Evolutionary conservation across 768 basidiomycete species (phyloP).

Genomic region (Tricholomella constricta): DNA sequence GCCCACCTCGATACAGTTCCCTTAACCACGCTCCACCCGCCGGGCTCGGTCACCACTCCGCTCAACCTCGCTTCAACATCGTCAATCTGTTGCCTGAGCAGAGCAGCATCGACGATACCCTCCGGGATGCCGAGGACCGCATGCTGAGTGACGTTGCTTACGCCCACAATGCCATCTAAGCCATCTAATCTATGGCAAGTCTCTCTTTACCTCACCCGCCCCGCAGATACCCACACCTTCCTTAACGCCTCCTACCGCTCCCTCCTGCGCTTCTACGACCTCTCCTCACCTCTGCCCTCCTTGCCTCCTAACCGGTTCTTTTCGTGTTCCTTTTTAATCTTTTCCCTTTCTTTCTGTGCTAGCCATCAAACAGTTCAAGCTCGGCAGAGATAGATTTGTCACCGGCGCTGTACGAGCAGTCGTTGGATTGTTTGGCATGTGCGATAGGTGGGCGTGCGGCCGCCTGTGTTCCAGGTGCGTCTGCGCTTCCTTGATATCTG

Average conservation of each 20-base stretch:
- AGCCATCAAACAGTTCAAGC: conserved; percentile 66
- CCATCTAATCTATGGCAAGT: conserved; percentile 71
- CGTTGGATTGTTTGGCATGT: conserved; percentile 78
- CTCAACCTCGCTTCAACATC: conserved; percentile 67
- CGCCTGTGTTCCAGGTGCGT: conserved; percentile 68
- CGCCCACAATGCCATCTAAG: conserved; percentile 61
- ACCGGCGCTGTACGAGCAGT: conserved; percentile 80
- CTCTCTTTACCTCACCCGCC: not conserved
- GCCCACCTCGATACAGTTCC: conserved; percentile 56
- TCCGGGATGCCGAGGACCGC: conserved; percentile 65
- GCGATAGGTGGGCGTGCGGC: conserved; percentile 76
- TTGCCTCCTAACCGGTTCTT: conserved; percentile 42
- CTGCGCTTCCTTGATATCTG: not conserved
- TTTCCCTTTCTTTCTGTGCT: no score
- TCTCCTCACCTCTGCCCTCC: conserved; percentile 60
- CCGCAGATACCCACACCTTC: conserved; percentile 58
- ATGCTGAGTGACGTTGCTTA: conserved; percentile 75
- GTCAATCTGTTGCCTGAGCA: conserved; percentile 79
- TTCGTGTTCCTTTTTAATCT: not conserved
- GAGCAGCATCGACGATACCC: conserved; percentile 76
- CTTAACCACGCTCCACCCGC: conserved; percentile 73
- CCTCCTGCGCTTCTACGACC: conserved; percentile 69
- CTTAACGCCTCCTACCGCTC: conserved; percentile 76
- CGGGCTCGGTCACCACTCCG: conserved; percentile 73
- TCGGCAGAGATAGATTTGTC: conserved; percentile 63